Base-by-base conservation (phyloP, 208 protist species). In the Trichomonas gallinae region DNA sequence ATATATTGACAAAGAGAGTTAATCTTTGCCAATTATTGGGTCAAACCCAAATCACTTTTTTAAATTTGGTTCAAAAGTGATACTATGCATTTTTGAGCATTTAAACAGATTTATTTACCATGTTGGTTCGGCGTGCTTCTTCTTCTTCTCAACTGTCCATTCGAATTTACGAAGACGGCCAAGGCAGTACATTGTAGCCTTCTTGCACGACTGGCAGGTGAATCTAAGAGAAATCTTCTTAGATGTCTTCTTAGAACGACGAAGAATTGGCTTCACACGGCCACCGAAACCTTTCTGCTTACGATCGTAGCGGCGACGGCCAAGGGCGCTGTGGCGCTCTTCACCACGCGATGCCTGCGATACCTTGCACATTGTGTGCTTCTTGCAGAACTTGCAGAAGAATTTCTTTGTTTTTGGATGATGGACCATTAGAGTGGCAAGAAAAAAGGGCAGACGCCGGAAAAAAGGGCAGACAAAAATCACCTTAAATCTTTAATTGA, bases 351-450 rank as follows among this genome's bases (percentile, higher is more conserved):
- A 44, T 0, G 83, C 83, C 36, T 89, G 83, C 13, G 83, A 31
- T 6, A 89, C 83, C 83, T 89, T 89, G 17, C 17, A 23, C 36
- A 46, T 46, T 44, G 34, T 44, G 40, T 89, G 83, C 40, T 89
- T 89, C 83, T 89, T 89, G 83, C 83, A 89, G 83, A 89, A 89
- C 36, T 89, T 89, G 83, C 83, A 89, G 83, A 48, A 89, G 40
- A 89, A 89, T 48, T 89, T 89, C 83, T 89, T 89, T 89, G 83
- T 89, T 17, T 89, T 89, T 89, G 83, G 83, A 31, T 89, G 40
- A 31, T 89, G 83, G 17, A 89, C 83, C 83, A 89, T 89, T 89
- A 11, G 10, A 15, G 36, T n/a, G n/a, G n/a, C n/a, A n/a, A n/a
- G n/a, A n/a, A n/a, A n/a, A n/a, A n/a, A n/a, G n/a, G n/a, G n/a